Conservation (phyloP, 2,329 filamentous ascomycete species). For the Trichophyton rubrum region DNA sequence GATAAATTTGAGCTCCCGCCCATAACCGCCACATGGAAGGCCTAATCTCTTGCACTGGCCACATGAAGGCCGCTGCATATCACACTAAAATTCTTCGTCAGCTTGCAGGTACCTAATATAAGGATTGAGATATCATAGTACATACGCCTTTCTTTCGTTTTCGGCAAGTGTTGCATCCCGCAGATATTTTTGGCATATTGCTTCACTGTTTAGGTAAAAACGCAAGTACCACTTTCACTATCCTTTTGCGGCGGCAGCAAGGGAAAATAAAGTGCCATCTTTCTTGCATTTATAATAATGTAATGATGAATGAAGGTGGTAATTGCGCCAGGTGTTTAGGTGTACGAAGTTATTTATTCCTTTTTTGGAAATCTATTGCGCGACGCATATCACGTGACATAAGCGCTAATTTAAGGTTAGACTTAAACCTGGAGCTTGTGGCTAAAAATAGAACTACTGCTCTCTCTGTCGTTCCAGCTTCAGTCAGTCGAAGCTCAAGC, state of each 20-base stretch:
- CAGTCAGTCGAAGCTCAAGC: neutral
- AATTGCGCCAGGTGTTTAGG: neutral
- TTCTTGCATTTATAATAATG: neutral
- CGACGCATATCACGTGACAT: neutral
- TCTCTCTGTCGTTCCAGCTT: neutral
- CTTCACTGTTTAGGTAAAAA: neutral
- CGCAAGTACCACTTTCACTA: neutral
- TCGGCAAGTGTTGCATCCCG: constrained; percentile 5
- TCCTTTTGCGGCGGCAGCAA: neutral
- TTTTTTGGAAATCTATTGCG: constrained; percentile 4
- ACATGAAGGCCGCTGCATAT: constrained; percentile 5
- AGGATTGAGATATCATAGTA: no score
- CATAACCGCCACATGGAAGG: neutral
- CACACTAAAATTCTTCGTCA: neutral
- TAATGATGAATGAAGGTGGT: neutral
- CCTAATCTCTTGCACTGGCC: constrained; percentile 4
- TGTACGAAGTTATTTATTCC: neutral
- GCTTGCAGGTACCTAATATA: neutral
- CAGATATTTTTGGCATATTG: constrained; percentile 2
- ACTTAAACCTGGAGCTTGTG: neutral
- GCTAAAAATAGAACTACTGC: neutral
- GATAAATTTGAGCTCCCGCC: constrained; percentile 1
- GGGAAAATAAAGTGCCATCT: neutral
- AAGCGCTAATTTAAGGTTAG: neutral
- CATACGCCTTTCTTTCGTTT: constrained; percentile 5